Evolutionary conservation across 768 basidiomycete species (phyloP).

Genomic region (Lentinula sp.): DNA sequence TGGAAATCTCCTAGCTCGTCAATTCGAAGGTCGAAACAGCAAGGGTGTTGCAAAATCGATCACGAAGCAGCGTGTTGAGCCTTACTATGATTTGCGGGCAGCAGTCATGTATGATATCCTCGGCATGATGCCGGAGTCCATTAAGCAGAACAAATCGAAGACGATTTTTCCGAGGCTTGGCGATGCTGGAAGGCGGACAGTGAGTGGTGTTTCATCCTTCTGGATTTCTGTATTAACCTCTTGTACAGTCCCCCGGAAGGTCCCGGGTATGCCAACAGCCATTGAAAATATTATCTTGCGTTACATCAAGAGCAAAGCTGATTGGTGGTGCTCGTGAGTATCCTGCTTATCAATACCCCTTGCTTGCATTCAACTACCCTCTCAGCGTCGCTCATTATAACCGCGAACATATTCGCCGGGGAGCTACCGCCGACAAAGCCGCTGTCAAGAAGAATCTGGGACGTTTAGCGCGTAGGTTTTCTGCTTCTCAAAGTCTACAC

Average conservation of each 20-base stretch:
- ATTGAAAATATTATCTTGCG: constrained; percentile 99
- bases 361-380: constrained; percentile 2
- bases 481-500: not conserved
- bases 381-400: constrained; percentile 91
- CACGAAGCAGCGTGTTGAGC: constrained; percentile 98
- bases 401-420: constrained; percentile 93
- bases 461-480: constrained; percentile 78
- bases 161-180: constrained; percentile 99
- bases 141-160: constrained; percentile 99
- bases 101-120: constrained; percentile 99
- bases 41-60: constrained; percentile 97
- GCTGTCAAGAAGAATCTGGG: constrained; percentile 99
- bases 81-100: constrained; percentile 95
- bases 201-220: constrained; percentile 23
- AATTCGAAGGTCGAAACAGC: constrained; percentile 97
- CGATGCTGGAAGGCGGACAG: constrained; percentile 95
- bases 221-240: not conserved
- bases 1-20: constrained; percentile 93
- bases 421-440: constrained; percentile 96
- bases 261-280: constrained; percentile 98
- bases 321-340: constrained; percentile 94
- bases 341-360: not conserved
- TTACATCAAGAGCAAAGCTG: constrained; percentile 98
- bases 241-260: constrained; percentile 89
- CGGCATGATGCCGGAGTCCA: constrained; percentile 99